phyloP scores from a whole-genome alignment of 768 basidiomycete species.

The Xerocomellus dryophilus region DNA sequence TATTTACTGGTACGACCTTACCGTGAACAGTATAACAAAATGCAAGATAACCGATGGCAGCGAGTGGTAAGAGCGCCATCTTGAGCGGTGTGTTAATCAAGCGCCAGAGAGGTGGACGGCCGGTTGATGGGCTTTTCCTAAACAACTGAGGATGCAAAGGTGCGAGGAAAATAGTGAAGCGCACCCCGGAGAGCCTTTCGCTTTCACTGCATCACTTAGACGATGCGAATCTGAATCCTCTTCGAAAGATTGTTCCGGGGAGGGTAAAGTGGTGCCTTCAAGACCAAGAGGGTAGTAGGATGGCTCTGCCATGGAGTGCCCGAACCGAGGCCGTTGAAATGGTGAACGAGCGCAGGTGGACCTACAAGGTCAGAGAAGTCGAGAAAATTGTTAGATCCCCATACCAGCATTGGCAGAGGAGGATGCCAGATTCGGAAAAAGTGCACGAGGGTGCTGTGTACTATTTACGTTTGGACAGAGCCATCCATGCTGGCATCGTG shows the following conservation, averaged over 20 bases:
- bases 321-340: background rate
- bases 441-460: too few relatives aligned
- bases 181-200: background rate
- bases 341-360: slow-evolving; percentile 9
- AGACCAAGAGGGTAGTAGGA: slow-evolving; percentile 21
- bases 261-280: background rate
- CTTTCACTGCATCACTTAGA: background rate
- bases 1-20: slow-evolving; percentile 24
- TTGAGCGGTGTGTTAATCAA: slow-evolving; percentile 3
- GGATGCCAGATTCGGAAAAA: background rate
- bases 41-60: slow-evolving; percentile 27
- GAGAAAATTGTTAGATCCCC: background rate
- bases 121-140: background rate
- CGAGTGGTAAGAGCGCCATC: slow-evolving; percentile 24
- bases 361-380: background rate
- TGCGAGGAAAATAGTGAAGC: slow-evolving; percentile 3
- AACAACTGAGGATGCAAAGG: slow-evolving; percentile 4
- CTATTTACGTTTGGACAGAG: too few relatives aligned
- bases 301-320: slow-evolving; percentile 11
- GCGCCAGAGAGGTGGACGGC: slow-evolving; percentile 7
- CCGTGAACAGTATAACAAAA: slow-evolving; percentile 30
- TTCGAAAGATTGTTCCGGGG: background rate
- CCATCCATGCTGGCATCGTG: too few relatives aligned
- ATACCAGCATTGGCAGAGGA: too few relatives aligned
- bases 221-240: background rate